Conservation (phyloP, 345 rosid genomes). For the Rhizophora apiculata region DNA sequence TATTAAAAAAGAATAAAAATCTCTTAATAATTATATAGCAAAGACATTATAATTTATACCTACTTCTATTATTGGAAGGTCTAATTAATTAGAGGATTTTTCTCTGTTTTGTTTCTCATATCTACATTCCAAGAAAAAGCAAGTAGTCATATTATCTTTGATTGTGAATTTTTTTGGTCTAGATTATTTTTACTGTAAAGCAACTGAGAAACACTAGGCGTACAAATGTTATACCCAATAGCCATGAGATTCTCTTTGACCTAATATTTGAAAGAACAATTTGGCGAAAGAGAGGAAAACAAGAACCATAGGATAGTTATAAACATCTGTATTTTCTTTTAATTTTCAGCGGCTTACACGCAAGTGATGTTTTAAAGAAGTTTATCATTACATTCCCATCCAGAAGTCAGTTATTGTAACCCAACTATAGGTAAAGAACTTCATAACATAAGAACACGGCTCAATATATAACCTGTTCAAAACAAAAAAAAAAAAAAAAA, state of each 20-base stretch:
- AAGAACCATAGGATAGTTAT: no score
- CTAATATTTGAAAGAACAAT: slow-evolving; percentile 7
- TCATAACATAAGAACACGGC: neutral
- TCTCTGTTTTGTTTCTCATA: neutral
- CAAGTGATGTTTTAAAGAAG: no score
- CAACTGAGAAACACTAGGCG: neutral
- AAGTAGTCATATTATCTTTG: neutral
- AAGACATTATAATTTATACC: neutral
- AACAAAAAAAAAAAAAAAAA: neutral
- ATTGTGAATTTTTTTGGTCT: neutral
- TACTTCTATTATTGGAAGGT: neutral
- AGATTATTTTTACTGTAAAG: neutral
- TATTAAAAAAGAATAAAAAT: no score
- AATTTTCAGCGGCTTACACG: no score
- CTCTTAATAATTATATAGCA: neutral
- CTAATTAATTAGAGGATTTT: neutral
- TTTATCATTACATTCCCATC: no score
- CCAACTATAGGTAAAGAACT: neutral
- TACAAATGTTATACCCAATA: neutral
- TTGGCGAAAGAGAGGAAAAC: slow-evolving; percentile 6
- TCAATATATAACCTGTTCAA: neutral
- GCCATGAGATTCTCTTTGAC: slow-evolving; percentile 5
- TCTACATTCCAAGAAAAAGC: neutral
- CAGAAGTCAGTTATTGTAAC: no score
- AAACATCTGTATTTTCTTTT: no score